Evolutionary conservation across 495 filamentous ascomycete genomes (phyloP), one percentile per base, ranked within the genome.

Genomic region (Sphaerosporella brunnea): DNA sequence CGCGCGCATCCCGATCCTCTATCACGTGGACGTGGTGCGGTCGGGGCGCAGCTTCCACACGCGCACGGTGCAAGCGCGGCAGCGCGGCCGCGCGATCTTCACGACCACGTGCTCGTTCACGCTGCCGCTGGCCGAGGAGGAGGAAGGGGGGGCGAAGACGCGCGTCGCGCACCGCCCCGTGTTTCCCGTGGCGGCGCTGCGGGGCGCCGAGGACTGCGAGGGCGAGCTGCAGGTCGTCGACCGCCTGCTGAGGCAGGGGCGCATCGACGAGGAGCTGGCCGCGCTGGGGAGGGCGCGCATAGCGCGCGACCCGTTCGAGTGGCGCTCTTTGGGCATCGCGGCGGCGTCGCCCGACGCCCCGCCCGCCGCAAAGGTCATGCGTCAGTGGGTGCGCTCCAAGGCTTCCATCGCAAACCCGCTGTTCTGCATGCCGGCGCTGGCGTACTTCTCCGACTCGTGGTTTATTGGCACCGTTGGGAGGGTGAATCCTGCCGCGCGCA

Each of bases 31-130:
- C 66, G 75, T 78, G 40, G 83, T 96, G 25, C 80, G 90, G 47
- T 80, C 87, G 51, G 90, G 90, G n/a, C 72, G 77, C 44, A 87
- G 80, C 45, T 97, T 87, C 63, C 75, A 83, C 37, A 95, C 90
- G n/a, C 72, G 90, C 36, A 94, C 87, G 24, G 90, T 97, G 20
- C 87, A 97, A 62, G 90, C 90, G 45, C 69, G 82, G 40, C 90
- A 97, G 64, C 69, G 74, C 45, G 90, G 85, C n/a, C 76, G 77
- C 48, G 75, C 77, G 47, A 96, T 97, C 63, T 94, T 96, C 68
- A 94, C 88, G 30, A 86, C 84, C 2, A 97, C 88, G 3, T 72
- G 88, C 64, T 86, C 80, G 46, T 97, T 97, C 61, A 79, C 80
- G 56, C 68, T 74, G 11, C 18, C 51, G 32, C 42, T 53, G 11